Evolutionary conservation across 305 asterid species (phyloP).

Genomic region (Plantago rigida): DNA sequence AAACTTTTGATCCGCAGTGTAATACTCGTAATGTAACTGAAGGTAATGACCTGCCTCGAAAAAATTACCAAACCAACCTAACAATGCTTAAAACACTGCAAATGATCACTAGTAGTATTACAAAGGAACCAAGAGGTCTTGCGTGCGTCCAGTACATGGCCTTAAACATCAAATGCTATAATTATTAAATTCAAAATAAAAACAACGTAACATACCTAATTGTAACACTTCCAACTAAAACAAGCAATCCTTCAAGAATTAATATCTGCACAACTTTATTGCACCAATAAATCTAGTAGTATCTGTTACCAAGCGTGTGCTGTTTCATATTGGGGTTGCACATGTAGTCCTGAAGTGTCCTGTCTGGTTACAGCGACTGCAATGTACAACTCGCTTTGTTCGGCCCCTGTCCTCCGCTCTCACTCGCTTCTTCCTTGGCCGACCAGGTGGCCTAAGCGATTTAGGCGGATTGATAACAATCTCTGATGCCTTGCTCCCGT

Average conservation of each 20-base stretch:
- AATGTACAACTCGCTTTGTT: conserved; percentile 77
- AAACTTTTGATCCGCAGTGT: too few species aligned
- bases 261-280: not conserved
- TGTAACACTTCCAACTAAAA: not conserved
- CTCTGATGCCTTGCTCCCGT: conserved; percentile 30
- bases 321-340: conserved; percentile 76
- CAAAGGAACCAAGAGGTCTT: too few species aligned
- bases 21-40: too few species aligned
- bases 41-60: too few species aligned
- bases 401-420: conserved; percentile 86
- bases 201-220: too few species aligned
- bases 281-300: not conserved
- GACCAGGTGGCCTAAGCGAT: conserved; percentile 72
- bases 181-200: too few species aligned
- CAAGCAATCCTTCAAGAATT: not conserved
- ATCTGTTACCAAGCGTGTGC: not conserved
- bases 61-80: too few species aligned
- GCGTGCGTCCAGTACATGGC: not conserved
- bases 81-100: not conserved
- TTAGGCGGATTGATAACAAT: conserved; percentile 68
- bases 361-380: conserved; percentile 88
- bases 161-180: not conserved
- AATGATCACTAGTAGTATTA: not conserved
- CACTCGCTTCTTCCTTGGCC: conserved; percentile 84
- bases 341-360: conserved; percentile 77